Conservation (phyloP, 2,329 filamentous ascomycete genomes). For the Emergomyces orientalis region DNA sequence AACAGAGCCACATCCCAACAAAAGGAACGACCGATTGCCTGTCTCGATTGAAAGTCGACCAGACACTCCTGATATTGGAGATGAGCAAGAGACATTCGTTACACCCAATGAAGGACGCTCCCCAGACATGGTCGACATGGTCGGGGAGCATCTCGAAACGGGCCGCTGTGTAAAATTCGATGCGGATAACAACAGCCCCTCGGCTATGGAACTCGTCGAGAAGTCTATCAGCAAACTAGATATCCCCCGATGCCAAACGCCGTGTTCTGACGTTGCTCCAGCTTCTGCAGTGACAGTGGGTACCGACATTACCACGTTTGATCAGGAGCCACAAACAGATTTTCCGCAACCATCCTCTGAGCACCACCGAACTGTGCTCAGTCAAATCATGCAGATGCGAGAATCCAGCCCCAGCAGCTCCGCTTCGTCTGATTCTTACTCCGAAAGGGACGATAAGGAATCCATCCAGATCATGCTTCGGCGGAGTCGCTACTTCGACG, state of each 20-base stretch:
- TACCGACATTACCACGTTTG: slow-evolving; percentile 55
- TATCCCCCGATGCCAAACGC: slow-evolving; percentile 4
- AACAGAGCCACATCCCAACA: neutral
- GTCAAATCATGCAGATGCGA: slow-evolving; percentile 42
- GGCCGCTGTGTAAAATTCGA: neutral
- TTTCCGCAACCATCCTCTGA: slow-evolving; percentile 26
- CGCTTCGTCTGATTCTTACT: slow-evolving; percentile 27
- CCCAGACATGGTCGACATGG: slow-evolving; percentile 6
- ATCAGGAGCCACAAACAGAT: slow-evolving; percentile 61
- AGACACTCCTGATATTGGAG: neutral
- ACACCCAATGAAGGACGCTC: slow-evolving; percentile 16
- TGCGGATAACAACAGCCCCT: neutral
- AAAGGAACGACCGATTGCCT: slow-evolving; percentile 16
- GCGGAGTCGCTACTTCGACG: slow-evolving; percentile 36
- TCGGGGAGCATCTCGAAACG: neutral
- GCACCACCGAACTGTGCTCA: slow-evolving; percentile 36
- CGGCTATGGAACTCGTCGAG: neutral
- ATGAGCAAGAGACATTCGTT: slow-evolving; percentile 14
- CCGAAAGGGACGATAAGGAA: slow-evolving; percentile 40
- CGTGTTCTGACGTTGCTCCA: slow-evolving; percentile 41
- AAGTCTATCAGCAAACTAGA: neutral
- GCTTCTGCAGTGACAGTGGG: slow-evolving; percentile 52
- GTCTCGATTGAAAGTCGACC: neutral
- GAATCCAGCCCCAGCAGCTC: slow-evolving; percentile 36
- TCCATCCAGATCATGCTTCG: slow-evolving; percentile 49